A percentile compares a stretch with the other conserved stretches of the same genome.
phyloP scores from a whole-genome alignment of 2,329 filamentous ascomycete genomes.

The Fonsecaea pedrosoi region DNA sequence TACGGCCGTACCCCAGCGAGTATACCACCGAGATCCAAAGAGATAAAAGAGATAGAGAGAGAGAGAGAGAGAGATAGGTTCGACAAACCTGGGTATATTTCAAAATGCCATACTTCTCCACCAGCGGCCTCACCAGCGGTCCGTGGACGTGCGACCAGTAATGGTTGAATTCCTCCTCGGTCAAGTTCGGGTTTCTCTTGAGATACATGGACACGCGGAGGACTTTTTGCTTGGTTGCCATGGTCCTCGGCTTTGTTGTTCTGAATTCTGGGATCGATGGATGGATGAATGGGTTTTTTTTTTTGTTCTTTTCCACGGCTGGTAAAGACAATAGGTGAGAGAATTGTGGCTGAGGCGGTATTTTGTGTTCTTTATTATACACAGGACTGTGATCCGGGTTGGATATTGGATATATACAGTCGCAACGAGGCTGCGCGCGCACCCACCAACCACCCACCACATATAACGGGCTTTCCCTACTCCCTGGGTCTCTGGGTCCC shows the following conservation, averaged over 20 bases:
- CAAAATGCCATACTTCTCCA: slow-evolving; percentile 19
- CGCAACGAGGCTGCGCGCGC: background rate
- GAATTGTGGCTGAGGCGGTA: too few relatives aligned
- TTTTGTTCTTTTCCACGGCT: background rate
- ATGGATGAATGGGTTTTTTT: background rate
- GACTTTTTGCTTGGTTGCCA: slow-evolving; percentile 3
- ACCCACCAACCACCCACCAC: background rate
- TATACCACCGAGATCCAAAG: too few relatives aligned
- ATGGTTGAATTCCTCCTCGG: slow-evolving; percentile 12
- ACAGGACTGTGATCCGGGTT: background rate
- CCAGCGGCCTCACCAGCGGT: slow-evolving; percentile 8
- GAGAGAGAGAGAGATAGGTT: too few relatives aligned
- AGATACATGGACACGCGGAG: slow-evolving; percentile 9
- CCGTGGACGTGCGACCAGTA: slow-evolving; percentile 11
- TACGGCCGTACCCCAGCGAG: background rate
- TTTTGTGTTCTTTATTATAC: background rate
- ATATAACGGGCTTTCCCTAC: too few relatives aligned
- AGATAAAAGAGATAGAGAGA: too few relatives aligned
- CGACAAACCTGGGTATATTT: slow-evolving; percentile 19
- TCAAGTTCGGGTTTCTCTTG: slow-evolving; percentile 6
- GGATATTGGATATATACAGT: background rate
- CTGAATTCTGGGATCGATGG: background rate
- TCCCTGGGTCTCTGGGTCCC: too few relatives aligned
- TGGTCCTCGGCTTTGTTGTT: background rate
- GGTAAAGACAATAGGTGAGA: background rate